Evolutionary conservation across 2,329 filamentous ascomycete genomes (phyloP), one percentile per base, ranked within the genome.

Genomic region (Fusarium sp.): DNA sequence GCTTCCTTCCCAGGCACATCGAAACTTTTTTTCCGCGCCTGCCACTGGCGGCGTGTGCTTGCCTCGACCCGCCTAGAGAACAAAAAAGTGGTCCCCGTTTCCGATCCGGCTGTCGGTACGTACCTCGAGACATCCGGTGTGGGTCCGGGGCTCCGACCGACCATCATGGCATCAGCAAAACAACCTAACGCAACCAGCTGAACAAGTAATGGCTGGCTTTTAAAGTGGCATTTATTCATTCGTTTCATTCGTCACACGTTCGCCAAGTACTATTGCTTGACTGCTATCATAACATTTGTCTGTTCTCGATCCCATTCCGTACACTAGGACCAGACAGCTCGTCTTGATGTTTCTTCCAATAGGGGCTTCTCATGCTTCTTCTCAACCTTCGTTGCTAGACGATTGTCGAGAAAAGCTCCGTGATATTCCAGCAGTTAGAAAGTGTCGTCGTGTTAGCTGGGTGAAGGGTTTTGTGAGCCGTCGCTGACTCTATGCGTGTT

Each of bases 1-100:
- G 45, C 35, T 32, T 32, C 50, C n/a, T 56, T 32, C 52, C 39
- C 43, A 66, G 56, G 34, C 60, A 64, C 20, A 39, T 60, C 68
- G 58, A 73, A 72, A 64, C 56, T 73, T 75, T 75, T 73, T 72
- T 75, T 70, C 64, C 34, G 45, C 57, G 34, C 60, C 72, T 70
- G 54, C 66, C 61, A 74, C 68, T 74, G 71, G 63, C 6, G 37
- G 37, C 37, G 37, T 39, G 37, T 16, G 58, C 39, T 59, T 64
- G 57, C 57, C 56, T 66, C 25, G 34, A 43, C 48, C 52, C 50
- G 32, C 25, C 25, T 18, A 10, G 13, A 25, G 23, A 8, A 13
- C 30, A 18, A 39, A 58, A 72, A 64, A 72, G 72, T 72, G 72
- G 62, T 45, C 59, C 43, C 66, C 34, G n/a, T 16, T 25, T 59